phyloP scores from a whole-genome alignment of 2,329 filamentous ascomycete species.

The Arthrobotrys entomopaga region DNA sequence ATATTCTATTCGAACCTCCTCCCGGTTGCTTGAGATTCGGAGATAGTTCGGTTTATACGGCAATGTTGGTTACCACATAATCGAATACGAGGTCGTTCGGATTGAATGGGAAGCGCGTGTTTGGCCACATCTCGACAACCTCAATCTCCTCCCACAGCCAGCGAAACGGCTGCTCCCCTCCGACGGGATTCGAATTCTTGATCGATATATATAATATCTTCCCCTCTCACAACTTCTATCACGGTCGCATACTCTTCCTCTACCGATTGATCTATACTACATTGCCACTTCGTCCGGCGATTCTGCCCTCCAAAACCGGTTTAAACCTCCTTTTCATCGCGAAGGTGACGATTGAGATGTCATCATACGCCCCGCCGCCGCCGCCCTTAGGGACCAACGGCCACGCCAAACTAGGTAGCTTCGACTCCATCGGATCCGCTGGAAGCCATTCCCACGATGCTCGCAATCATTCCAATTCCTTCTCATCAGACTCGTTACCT shows the following conservation, averaged over 20 bases:
- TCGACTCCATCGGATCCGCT: slow-evolving; percentile 25
- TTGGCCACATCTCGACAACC: neutral
- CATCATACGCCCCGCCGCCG: slow-evolving; percentile 36
- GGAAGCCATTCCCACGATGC: slow-evolving; percentile 23
- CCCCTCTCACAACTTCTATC: neutral
- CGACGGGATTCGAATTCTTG: neutral
- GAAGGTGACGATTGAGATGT: too few species aligned
- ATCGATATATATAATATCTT: neutral
- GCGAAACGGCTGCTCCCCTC: neutral
- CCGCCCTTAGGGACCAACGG: slow-evolving; percentile 21
- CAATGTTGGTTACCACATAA: too few species aligned
- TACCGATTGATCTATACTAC: slow-evolving; percentile 19
- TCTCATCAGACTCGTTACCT: slow-evolving; percentile 12
- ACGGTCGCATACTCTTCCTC: slow-evolving; percentile 25
- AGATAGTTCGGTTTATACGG: too few species aligned
- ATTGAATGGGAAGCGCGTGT: slow-evolving; percentile 3
- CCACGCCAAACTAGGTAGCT: slow-evolving; percentile 24
- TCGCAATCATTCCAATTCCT: slow-evolving; percentile 12
- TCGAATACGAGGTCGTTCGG: too few species aligned
- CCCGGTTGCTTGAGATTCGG: too few species aligned
- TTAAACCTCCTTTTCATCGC: neutral
- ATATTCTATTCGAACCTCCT: neutral
- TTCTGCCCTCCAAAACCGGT: neutral
- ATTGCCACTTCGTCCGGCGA: too few species aligned
- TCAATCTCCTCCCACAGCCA: neutral